Evolutionary conservation across 306 rosid species (phyloP).

Genomic region (Dalbergia cochinchinensis): DNA sequence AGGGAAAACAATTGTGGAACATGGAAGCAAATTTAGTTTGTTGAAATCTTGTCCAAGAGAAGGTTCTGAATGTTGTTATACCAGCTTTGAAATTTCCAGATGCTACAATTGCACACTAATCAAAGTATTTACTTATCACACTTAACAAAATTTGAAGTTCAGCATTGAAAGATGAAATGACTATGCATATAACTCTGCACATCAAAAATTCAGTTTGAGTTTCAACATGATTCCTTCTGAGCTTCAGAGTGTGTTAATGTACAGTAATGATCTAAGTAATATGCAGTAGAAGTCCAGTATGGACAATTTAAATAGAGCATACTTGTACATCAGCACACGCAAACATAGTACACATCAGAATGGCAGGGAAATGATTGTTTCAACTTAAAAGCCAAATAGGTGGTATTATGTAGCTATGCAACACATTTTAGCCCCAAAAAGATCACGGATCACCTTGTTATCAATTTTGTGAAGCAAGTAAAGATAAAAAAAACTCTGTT

Average conservation of each 20-base stretch:
- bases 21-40: conserved; percentile 30
- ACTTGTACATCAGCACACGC: neutral
- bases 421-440: conserved; percentile 1
- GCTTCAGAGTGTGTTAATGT: neutral
- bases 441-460: neutral
- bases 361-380: neutral
- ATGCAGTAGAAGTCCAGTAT: neutral
- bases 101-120: conserved; percentile 1
- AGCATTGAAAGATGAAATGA: conserved; percentile 5
- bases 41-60: neutral
- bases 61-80: conserved; percentile 13
- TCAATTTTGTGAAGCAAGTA: neutral
- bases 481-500: neutral
- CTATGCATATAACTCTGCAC: neutral
- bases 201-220: conserved; percentile 10
- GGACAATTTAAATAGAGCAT: neutral
- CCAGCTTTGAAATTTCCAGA: conserved; percentile 15
- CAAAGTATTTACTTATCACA: conserved; percentile 2
- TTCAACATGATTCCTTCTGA: neutral
- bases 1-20: conserved; percentile 36
- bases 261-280: conserved; percentile 15
- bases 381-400: neutral
- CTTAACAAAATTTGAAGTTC: conserved; percentile 28
- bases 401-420: neutral
- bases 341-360: neutral